These are phyloP conservation scores for Tetraselmis striata DNA, from an alignment of 139 green algal species.

Conservation along the genomic window DNA sequence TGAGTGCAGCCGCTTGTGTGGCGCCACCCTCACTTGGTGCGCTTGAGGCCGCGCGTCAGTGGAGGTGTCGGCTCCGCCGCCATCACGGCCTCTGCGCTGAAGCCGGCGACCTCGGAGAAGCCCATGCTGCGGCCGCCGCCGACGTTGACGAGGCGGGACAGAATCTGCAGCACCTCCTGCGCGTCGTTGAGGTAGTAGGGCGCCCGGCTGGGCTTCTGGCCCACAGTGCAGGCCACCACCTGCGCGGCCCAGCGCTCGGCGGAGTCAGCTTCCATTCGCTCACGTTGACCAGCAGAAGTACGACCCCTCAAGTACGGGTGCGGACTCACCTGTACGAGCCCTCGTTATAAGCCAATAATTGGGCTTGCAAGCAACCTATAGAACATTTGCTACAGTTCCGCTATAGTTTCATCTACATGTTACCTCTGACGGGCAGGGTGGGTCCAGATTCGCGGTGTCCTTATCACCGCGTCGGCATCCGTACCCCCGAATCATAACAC, in stretches of 20 bases:
- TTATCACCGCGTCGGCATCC: too few species aligned
- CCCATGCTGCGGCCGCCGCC: constrained; percentile 71
- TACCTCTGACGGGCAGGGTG: background rate
- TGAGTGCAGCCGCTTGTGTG: too few species aligned
- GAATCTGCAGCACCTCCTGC: constrained; percentile 60
- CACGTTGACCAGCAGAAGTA: too few species aligned
- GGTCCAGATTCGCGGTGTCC: too few species aligned
- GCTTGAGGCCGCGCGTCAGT: background rate
- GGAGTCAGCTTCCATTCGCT: too few species aligned
- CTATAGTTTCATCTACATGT: too few species aligned
- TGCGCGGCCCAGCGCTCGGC: constrained; percentile 6
- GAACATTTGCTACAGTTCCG: too few species aligned
- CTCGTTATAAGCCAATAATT: too few species aligned
- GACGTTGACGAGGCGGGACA: constrained; percentile 36
- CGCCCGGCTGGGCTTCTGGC: constrained; percentile 90
- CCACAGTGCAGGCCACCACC: constrained; percentile 91
- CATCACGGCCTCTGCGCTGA: background rate
- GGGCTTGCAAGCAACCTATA: too few species aligned
- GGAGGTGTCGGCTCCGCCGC: constrained; percentile 35
- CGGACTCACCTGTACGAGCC: too few species aligned
- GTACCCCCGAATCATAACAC: background rate
- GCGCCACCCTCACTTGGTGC: background rate
- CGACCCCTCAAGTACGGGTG: too few species aligned
- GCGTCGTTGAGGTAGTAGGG: constrained; percentile 96
- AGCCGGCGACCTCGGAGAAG: background rate